Evolutionary conservation across 352 stramenopile genomes (phyloP).

Genomic region (Phytophthora multivora): DNA sequence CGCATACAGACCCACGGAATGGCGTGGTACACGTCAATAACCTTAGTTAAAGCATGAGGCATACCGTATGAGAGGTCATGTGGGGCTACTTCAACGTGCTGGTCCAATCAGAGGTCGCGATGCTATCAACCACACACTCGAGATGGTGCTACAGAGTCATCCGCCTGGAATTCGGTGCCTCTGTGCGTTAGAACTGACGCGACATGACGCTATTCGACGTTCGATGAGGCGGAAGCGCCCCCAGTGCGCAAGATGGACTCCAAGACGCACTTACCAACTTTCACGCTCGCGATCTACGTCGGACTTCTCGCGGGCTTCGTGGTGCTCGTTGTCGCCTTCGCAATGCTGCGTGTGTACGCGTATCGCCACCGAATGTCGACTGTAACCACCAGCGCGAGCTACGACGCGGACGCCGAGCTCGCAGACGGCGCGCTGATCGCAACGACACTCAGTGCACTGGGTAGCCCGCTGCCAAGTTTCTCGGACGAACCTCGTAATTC

Average conservation of each 20-base stretch:
- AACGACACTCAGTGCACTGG: slow-evolving; percentile 27
- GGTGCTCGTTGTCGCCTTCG: slow-evolving; percentile 14
- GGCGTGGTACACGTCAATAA: background rate
- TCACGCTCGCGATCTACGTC: slow-evolving; percentile 28
- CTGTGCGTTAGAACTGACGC: background rate
- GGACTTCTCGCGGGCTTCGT: slow-evolving; percentile 23
- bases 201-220: no score
- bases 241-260: slow-evolving; percentile 30
- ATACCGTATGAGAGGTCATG: background rate
- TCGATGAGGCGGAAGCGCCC: no score
- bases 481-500: slow-evolving; percentile 4
- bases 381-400: slow-evolving; percentile 10
- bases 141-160: slow-evolving; percentile 5
- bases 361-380: slow-evolving; percentile 28
- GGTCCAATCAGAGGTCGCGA: slow-evolving; percentile 9
- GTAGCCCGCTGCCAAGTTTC: slow-evolving; percentile 16
- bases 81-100: slow-evolving; percentile 25
- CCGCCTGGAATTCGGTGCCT: slow-evolving; percentile 5
- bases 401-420: slow-evolving; percentile 10
- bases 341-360: slow-evolving; percentile 24
- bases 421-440: slow-evolving; percentile 20
- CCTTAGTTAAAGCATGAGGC: background rate
- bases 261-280: slow-evolving; percentile 28
- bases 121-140: background rate
- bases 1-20: slow-evolving; percentile 32